A percentile compares a stretch with the other conserved stretches of the same genome.
Conservation (phyloP, 441 rosid genomes). For the Arabidopsis lyrata region DNA sequence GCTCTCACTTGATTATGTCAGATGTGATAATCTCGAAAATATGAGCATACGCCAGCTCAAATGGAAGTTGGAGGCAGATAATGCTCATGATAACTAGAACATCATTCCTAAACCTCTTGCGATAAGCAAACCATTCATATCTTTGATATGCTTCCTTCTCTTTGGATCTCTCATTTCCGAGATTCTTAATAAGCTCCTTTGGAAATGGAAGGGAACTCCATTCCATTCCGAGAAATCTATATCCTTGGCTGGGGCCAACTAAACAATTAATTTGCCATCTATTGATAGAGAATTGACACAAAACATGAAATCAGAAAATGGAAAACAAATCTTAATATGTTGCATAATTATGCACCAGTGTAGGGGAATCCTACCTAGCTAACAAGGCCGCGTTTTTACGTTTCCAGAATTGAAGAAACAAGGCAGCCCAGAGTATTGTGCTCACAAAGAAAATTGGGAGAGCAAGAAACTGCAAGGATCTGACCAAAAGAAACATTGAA, state of each 20-base stretch:
- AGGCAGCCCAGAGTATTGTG: constrained; percentile 79
- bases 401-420: constrained; percentile 98
- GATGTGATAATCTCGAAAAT: constrained; percentile 73
- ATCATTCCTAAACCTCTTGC: constrained; percentile 81
- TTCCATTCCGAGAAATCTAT: constrained; percentile 60
- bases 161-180: constrained; percentile 56
- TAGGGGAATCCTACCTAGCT: constrained; percentile 57
- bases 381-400: constrained; percentile 84
- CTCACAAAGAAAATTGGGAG: constrained; percentile 79
- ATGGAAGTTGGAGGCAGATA: constrained; percentile 94
- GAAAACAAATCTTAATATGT: constrained; percentile 1
- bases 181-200: constrained; percentile 51
- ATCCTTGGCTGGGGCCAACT: constrained; percentile 65
- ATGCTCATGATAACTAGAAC: constrained; percentile 69
- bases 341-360: background rate
- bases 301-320: constrained; percentile 12
- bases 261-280: constrained; percentile 87
- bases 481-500: constrained; percentile 44
- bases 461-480: constrained; percentile 74
- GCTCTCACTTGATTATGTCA: constrained; percentile 68
- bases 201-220: constrained; percentile 64
- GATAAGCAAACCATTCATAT: constrained; percentile 86
- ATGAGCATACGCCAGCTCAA: constrained; percentile 96
- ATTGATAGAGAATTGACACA: constrained; percentile 18
- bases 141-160: constrained; percentile 85